Base-by-base conservation (phyloP, 129 eudicot species). In the Saposhnikovia divaricata region DNA sequence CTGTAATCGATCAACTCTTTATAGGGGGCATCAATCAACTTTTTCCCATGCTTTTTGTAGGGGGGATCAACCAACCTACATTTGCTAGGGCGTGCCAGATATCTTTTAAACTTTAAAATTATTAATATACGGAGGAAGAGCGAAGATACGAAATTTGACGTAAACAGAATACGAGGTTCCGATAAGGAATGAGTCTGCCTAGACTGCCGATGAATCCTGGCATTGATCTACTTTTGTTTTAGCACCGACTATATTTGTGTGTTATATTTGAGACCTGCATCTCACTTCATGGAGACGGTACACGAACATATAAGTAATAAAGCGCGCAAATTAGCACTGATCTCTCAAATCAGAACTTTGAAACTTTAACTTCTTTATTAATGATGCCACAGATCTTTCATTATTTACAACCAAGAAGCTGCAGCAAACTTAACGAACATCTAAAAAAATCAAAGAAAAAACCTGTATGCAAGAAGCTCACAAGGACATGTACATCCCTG, bases 381-480 rank as follows among this genome's bases (percentile, higher is more conserved):
- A 10, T 68, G 42, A 31, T 68, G 73, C 73, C 4, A 25, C 69
- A 61, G 34, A 61, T 5, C 34, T 61, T 9, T 61, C 34, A n/a
- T 61, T 61, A 68, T 68, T 68, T 68, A 68, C 40, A 68, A 31
- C 37, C 42, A 68, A 68, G 73, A 68, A 14, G 42, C 9, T 68
- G 73, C 39, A 34, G 73, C 42, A 68, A 34, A 68, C 42, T 31
- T 68, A 68, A 28, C 6, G 2, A 65, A 12, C 72, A 31, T 68
- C 39, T 31, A 68, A 27, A 66, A 15, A 68, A 68, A 68, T 68
- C 9, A 61, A 61, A 61, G 69, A 61, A 61, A 61, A 61, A 61
- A 61, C 69, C 69, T 61, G 25, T 65, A 38, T 43, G 74, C 78
- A 78, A 81, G 80, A 38, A 80, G 80, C 79, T 84, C 81, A 77